A percentile compares a stretch with the other conserved stretches of the same genome.
phyloP scores from a whole-genome alignment of 225 moss, liverwort and hornwort genomes.

The Marchantia polymorpha region DNA sequence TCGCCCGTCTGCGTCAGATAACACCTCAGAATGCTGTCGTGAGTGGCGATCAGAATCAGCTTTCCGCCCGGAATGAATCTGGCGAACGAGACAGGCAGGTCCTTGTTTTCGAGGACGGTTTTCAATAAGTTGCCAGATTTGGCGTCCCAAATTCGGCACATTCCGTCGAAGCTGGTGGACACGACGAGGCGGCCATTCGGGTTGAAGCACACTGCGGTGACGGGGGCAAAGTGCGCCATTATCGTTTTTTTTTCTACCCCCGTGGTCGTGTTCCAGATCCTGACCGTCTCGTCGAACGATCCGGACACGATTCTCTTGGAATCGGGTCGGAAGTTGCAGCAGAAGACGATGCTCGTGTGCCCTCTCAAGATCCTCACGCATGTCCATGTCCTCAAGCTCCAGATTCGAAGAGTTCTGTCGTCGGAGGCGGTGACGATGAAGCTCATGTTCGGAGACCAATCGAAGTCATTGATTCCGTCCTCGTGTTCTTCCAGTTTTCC shows the following conservation, averaged over 20 bases:
- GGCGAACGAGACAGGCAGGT: conserved; percentile 62
- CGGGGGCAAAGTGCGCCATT: conserved; percentile 3
- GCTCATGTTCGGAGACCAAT: background rate
- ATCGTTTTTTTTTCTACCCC: background rate
- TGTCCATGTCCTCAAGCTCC: background rate
- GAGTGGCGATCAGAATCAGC: conserved; percentile 61
- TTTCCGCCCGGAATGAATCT: conserved; percentile 73
- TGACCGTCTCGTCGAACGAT: conserved; percentile 9
- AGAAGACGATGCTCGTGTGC: background rate
- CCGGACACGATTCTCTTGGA: background rate
- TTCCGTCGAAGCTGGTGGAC: background rate
- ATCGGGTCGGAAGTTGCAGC: conserved; percentile 7
- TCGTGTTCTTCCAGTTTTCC: background rate
- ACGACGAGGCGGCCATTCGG: conserved; percentile 7
- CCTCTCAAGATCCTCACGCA: background rate
- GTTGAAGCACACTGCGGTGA: conserved; percentile 8
- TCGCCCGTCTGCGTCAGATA: conserved; percentile 62
- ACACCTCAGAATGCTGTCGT: conserved; percentile 56
- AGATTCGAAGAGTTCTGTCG: conserved; percentile 4
- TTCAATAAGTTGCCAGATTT: conserved; percentile 53
- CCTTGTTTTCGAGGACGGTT: no score
- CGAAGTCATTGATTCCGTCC: background rate
- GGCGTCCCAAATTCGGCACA: conserved; percentile 12
- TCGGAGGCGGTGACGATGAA: conserved; percentile 5
- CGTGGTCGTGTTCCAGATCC: background rate